Evolutionary conservation across 2,329 filamentous ascomycete genomes (phyloP).

Genomic region (Arthrocladium fulminans): DNA sequence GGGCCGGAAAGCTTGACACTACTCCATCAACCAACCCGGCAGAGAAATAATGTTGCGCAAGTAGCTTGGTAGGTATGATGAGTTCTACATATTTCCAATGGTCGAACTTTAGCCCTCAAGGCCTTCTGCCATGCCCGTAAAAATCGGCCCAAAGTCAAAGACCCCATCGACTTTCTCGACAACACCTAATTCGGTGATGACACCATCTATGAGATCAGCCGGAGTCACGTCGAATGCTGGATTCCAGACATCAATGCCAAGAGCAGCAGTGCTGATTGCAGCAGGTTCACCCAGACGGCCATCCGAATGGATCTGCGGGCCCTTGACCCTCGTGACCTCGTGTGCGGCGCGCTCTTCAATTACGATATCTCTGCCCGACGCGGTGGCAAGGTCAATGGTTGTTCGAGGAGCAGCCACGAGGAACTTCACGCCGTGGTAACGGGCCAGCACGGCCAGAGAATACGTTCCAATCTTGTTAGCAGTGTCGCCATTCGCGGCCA

Average conservation of each 20-base stretch:
- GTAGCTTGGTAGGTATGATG: not conserved
- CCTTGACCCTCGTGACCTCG: constrained; percentile 78
- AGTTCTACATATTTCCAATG: constrained; percentile 4
- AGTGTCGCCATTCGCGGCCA: constrained; percentile 93
- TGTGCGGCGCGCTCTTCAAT: constrained; percentile 78
- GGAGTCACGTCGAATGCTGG: constrained; percentile 95
- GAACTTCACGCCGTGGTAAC: constrained; percentile 82
- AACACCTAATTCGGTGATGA: constrained; percentile 86
- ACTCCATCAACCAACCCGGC: not conserved
- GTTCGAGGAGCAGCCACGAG: constrained; percentile 91
- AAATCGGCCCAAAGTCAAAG: constrained; percentile 51
- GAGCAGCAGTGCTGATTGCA: constrained; percentile 68
- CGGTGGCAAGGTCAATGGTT: constrained; percentile 78
- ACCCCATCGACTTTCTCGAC: constrained; percentile 65
- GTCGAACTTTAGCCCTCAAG: not conserved
- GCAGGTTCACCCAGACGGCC: constrained; percentile 53
- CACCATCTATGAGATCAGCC: constrained; percentile 75
- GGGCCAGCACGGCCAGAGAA: constrained; percentile 79
- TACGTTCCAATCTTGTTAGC: constrained; percentile 99
- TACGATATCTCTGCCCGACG: constrained; percentile 67
- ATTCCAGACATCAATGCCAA: constrained; percentile 83
- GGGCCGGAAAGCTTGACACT: not conserved
- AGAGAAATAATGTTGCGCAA: not conserved
- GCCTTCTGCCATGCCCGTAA: constrained; percentile 21
- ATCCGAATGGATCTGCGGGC: constrained; percentile 60